phyloP scores from a whole-genome alignment of 345 rosid species.

The Aethionema arabicum region DNA sequence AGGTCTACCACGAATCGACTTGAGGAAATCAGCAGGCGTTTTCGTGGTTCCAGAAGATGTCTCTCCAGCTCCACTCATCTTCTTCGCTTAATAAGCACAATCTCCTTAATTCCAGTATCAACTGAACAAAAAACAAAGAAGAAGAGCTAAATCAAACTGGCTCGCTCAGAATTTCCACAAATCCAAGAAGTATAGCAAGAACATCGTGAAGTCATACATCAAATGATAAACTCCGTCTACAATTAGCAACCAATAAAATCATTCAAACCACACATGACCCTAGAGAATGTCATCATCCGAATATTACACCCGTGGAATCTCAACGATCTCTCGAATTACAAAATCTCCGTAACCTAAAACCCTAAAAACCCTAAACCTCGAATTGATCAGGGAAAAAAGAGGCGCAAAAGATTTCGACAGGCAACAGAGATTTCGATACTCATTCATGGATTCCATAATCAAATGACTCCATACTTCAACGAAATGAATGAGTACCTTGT shows the following conservation, averaged over 20 bases:
- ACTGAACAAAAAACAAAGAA: neutral
- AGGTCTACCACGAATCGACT: slow-evolving; percentile 78
- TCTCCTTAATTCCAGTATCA: neutral
- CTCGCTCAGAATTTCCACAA: neutral
- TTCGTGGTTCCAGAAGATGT: slow-evolving; percentile 42
- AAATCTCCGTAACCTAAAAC: neutral
- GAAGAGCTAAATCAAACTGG: neutral
- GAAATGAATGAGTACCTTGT: too few species aligned
- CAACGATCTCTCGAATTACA: neutral
- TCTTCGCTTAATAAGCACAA: neutral
- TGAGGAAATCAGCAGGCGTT: slow-evolving; percentile 72
- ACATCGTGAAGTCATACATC: neutral
- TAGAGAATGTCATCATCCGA: neutral
- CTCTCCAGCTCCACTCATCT: slow-evolving; percentile 61
- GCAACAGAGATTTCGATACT: neutral
- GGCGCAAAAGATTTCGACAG: too few species aligned
- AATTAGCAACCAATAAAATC: neutral
- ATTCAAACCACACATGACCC: neutral
- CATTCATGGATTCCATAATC: neutral
- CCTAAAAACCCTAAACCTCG: neutral
- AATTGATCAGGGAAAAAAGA: too few species aligned
- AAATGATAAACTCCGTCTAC: neutral
- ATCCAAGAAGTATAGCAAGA: neutral
- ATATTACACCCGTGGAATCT: neutral
- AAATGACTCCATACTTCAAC: too few species aligned